phyloP scores from a whole-genome alignment of 805 yeast species.

The Teunomyces pallodes region DNA sequence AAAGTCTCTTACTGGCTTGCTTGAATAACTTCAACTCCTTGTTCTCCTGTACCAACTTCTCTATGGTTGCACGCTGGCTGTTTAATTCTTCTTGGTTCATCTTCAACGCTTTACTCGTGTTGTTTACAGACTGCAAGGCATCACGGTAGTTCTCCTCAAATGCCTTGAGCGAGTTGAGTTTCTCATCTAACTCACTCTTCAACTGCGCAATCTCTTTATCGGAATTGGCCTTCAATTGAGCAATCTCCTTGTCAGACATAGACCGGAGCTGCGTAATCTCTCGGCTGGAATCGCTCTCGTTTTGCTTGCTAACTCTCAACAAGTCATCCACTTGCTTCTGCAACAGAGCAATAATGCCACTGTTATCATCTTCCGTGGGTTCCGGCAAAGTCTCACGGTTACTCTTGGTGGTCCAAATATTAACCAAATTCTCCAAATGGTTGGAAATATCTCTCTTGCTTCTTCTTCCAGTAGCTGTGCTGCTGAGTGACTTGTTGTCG shows the following conservation, averaged over 20 bases:
- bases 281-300: slow-evolving; percentile 21
- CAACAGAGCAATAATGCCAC: slow-evolving; percentile 36
- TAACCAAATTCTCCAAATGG: slow-evolving; percentile 35
- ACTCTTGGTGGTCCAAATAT: slow-evolving; percentile 26
- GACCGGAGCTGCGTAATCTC: slow-evolving; percentile 34
- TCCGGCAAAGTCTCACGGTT: slow-evolving; percentile 10
- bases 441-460: slow-evolving; percentile 29
- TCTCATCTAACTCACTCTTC: slow-evolving; percentile 30
- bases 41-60: slow-evolving; percentile 58
- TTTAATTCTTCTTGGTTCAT: slow-evolving; percentile 70
- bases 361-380: slow-evolving; percentile 8
- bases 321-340: slow-evolving; percentile 59
- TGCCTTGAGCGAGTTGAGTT: slow-evolving; percentile 26
- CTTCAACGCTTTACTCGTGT: slow-evolving; percentile 71
- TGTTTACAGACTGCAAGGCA: slow-evolving; percentile 68
- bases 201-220: slow-evolving; percentile 33
- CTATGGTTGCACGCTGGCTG: slow-evolving; percentile 55
- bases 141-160: slow-evolving; percentile 68
- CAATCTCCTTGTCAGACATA: slow-evolving; percentile 29
- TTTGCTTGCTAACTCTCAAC: slow-evolving; percentile 43
- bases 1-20: slow-evolving; percentile 38
- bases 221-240: slow-evolving; percentile 13
- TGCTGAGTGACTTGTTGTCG: slow-evolving; percentile 21
- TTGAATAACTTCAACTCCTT: slow-evolving; percentile 62
- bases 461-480: slow-evolving; percentile 20